A percentile compares a stretch with the other conserved stretches of the same genome.
Conservation (phyloP, 495 filamentous ascomycete species). For the Penicillium psychrofluorescens region DNA sequence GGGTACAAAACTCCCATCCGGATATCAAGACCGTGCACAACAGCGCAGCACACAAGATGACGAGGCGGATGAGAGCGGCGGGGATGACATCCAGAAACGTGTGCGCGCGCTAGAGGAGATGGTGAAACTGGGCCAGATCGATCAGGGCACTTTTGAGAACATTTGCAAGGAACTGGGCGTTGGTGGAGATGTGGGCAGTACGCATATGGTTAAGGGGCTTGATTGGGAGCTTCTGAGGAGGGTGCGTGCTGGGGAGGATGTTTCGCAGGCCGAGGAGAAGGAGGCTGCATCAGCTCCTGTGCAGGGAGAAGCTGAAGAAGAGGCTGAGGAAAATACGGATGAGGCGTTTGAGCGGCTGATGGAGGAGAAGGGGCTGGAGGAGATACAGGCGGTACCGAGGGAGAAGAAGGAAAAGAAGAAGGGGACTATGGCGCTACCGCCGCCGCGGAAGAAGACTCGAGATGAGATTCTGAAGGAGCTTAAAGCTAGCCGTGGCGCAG, state of each 20-base stretch:
- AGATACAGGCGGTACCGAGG: constrained; percentile 31
- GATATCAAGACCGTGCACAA: constrained; percentile 80
- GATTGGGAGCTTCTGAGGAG: constrained; percentile 76
- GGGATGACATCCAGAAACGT: constrained; percentile 47
- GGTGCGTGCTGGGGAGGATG: constrained; percentile 66
- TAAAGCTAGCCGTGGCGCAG: constrained; percentile 60
- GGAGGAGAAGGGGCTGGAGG: constrained; percentile 54
- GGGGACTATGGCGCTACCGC: constrained; percentile 63
- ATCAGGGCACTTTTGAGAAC: constrained; percentile 63
- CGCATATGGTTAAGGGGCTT: constrained; percentile 85
- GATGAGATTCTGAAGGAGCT: constrained; percentile 79
- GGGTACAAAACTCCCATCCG: constrained; percentile 68
- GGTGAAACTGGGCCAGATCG: constrained; percentile 76
- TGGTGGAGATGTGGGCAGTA: constrained; percentile 71
- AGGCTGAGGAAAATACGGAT: constrained; percentile 48
- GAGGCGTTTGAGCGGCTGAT: constrained; percentile 67
- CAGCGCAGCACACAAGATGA: constrained; percentile 14
- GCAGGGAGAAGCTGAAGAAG: constrained; percentile 4
- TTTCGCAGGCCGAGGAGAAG: constrained; percentile 26
- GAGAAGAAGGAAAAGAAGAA: constrained; percentile 65
- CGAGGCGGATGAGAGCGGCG: constrained; percentile 26
- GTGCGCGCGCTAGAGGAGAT: constrained; percentile 76
- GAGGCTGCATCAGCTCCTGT: constrained; percentile 1
- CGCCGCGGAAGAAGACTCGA: constrained; percentile 61
- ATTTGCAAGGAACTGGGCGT: constrained; percentile 64